Evolutionary conservation across 2,329 filamentous ascomycete species (phyloP), one percentile per base, ranked within the genome.

Genomic region (Penicillium sclerotigenum): DNA sequence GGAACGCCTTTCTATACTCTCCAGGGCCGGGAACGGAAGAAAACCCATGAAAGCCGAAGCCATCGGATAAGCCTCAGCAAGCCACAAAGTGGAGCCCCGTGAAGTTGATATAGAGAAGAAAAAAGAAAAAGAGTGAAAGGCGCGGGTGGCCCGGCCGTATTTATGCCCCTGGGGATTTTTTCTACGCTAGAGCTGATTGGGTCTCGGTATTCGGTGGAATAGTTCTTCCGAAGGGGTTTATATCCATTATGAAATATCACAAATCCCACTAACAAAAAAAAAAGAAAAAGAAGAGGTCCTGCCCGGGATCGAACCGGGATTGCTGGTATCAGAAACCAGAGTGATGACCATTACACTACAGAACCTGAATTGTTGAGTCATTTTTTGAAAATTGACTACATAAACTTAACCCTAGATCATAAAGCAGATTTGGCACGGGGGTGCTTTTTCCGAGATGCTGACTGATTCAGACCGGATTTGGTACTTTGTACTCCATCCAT

Each of bases 1-100:
- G 54, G 49, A 56, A 40, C 58, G 59, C 22, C 52, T 56, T 61
- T 48, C 52, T 56, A 60, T 47, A 59, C 59, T 61, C 59, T 61
- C 54, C 59, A 61, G 59, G 58, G 55, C 59, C 59, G 59, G 59
- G 59, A 61, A 61, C 59, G 59, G 59, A 61, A 61, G 53, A 56
- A 60, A 60, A 60, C 43, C 59, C 59, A 61, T 33, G 24, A 42
- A 60, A 49, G 54, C 58, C 57, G 49, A 60, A 60, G 55, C 52
- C 52, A 54, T 53, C 52, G 59, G 42, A 52, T 60, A 56, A 60
- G 54, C 58, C 45, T 61, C 59, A 61, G 59, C 59, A 61, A 60
- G 59, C 59, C 59, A 61, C 59, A 61, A 45, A 51, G 58, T 61
- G 59, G 59, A 61, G 59, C 58, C 59, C 59, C 59, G 59, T 46